Evolutionary conservation across 768 basidiomycete genomes (phyloP), one percentile per base, ranked within the genome.

Genomic region (Agrocybe pediades): DNA sequence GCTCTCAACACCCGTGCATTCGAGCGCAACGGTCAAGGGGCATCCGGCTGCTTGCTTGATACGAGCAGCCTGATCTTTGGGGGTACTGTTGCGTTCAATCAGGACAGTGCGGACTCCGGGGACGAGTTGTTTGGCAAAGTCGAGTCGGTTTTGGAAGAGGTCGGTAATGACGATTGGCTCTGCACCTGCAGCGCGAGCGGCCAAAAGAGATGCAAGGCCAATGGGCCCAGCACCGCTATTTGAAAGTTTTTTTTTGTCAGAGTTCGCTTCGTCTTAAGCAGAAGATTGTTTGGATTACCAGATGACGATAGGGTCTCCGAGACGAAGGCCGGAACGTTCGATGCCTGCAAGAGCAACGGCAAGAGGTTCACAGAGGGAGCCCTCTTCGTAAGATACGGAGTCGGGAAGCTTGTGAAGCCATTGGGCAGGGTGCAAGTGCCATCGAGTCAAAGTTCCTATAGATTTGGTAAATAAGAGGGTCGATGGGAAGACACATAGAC

Each of bases 111-210:
- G 78, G 20, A 84, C 83, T 24, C 81, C 74, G 33, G 85, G 84
- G 16, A 83, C 78, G 17, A 87, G 67, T 46, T 74, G 77, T 69
- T 81, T 84, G 5, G 86, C 86, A 46, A 87, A 86, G 59, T 86
- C 84, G 11, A 87, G 73, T 19, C 86, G 82, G 53, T 73, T 83
- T 60, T 84, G 80, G 66, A 87, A 78, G 44, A 87, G 71, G 62
- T 87, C 86, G 11, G 86, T 87, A 33, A 87, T 87, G 45, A 87
- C 74, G 54, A 87, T 80, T 6, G 86, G 86, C 52, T 87, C 84
- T 15, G 85, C 86, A 6, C 86, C 86, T 39, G 86, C 86, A 43
- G 86, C 86, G 41, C 83, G 74, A 6, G 85, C 83, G 46, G 85
- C 81, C 25, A 87, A 74, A 17, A 87, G 73, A 16, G 85, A 74